Evolutionary conservation across 2,329 filamentous ascomycete species (phyloP).

Genomic region (Tothia fuscella): DNA sequence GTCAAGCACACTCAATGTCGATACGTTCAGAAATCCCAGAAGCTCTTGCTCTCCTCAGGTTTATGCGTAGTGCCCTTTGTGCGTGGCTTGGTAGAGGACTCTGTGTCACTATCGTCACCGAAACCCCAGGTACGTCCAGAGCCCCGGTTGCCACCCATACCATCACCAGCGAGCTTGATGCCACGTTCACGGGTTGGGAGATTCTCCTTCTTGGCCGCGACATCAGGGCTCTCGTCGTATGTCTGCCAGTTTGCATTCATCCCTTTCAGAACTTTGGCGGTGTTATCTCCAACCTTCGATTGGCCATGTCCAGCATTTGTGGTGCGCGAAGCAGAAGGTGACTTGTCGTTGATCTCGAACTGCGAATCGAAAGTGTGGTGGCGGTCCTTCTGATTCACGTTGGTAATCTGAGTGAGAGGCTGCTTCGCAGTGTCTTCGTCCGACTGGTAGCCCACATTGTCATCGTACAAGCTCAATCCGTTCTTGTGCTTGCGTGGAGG

Average conservation of each 20-base stretch:
- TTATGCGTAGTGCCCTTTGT: conserved; percentile 13
- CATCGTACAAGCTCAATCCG: conserved; percentile 62
- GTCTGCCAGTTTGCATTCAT: conserved; percentile 32
- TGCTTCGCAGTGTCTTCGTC: conserved; percentile 31
- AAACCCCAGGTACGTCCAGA: conserved; percentile 28
- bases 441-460: conserved; percentile 54
- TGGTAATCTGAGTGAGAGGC: conserved; percentile 54
- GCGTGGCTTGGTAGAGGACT: conserved; percentile 10
- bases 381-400: conserved; percentile 60
- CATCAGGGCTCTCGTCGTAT: conserved; percentile 21
- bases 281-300: conserved; percentile 42
- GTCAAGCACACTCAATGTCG: background rate
- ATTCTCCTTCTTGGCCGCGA: conserved; percentile 16
- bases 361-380: conserved; percentile 67
- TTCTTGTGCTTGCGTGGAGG: conserved; percentile 46
- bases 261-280: conserved; percentile 53
- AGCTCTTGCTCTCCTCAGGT: conserved; percentile 14
- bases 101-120: conserved; percentile 24
- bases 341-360: conserved; percentile 62
- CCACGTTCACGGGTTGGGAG: conserved; percentile 14
- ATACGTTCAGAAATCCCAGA: conserved; percentile 22
- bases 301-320: conserved; percentile 28
- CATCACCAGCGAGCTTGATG: conserved; percentile 29
- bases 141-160: conserved; percentile 28
- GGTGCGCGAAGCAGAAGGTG: conserved; percentile 31